phyloP scores from a whole-genome alignment of 371 early-diverging fungal genomes.

The Rhizopus arrhizus region DNA sequence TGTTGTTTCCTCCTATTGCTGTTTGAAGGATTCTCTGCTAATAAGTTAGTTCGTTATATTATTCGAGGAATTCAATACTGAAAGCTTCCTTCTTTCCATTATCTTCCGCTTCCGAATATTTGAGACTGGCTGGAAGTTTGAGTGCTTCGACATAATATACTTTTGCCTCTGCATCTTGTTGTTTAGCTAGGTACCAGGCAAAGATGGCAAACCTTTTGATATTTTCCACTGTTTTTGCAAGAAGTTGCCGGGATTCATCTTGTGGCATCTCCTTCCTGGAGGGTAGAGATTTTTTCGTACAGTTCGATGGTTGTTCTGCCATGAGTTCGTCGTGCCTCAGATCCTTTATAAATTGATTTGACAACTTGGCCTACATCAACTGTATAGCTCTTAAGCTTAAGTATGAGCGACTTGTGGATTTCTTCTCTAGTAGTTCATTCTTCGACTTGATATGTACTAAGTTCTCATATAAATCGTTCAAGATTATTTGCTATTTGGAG shows the following conservation, averaged over 20 bases:
- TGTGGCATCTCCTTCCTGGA: neutral
- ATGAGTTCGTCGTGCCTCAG: neutral
- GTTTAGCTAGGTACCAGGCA: too few species aligned
- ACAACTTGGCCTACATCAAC: neutral
- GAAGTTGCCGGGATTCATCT: too few species aligned
- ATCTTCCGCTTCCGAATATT: neutral
- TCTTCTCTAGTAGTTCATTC: neutral
- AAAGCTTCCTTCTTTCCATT: too few species aligned
- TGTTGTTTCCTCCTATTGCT: too few species aligned
- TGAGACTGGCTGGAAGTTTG: constrained; percentile 6
- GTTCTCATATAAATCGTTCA: neutral
- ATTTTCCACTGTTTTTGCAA: too few species aligned
- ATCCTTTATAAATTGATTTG: neutral
- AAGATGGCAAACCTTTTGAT: too few species aligned
- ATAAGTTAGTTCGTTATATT: too few species aligned
- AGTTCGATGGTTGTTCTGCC: neutral
- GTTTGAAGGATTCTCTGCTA: too few species aligned
- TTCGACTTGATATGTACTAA: neutral
- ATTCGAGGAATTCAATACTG: too few species aligned
- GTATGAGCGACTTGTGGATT: neutral
- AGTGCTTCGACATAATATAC: neutral
- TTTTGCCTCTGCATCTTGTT: constrained; percentile 5
- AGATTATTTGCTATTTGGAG: neutral
- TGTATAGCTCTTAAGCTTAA: neutral
- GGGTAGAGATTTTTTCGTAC: neutral